phyloP scores from a whole-genome alignment of 192 early-diverging fungal species.

The Entomortierella parvispora region DNA sequence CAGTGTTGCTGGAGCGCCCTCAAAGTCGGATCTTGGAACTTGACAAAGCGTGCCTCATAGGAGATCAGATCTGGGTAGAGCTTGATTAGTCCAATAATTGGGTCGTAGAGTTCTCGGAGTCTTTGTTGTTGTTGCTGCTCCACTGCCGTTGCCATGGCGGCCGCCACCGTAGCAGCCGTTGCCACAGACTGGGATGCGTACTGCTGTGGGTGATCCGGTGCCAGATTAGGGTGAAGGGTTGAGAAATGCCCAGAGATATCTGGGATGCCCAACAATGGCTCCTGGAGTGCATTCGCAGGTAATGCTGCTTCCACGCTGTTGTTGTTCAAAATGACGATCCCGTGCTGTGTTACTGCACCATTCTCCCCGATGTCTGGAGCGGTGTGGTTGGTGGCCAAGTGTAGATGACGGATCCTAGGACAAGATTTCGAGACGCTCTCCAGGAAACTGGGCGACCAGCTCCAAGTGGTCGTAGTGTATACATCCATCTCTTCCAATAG shows the following conservation, averaged over 20 bases:
- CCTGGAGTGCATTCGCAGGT: too few species aligned
- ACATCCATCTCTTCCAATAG: slow-evolving; percentile 23
- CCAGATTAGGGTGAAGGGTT: too few species aligned
- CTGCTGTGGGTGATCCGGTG: too few species aligned
- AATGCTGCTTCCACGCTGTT: too few species aligned
- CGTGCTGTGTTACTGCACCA: background rate
- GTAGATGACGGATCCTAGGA: slow-evolving; percentile 13
- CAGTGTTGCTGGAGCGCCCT: slow-evolving; percentile 11
- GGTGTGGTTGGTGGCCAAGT: slow-evolving; percentile 19
- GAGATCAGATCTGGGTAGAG: slow-evolving; percentile 11
- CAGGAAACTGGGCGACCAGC: slow-evolving; percentile 6
- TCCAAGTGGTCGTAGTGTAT: slow-evolving; percentile 20
- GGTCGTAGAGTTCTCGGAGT: slow-evolving; percentile 4
- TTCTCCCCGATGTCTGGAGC: background rate
- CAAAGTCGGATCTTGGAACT: slow-evolving; percentile 22
- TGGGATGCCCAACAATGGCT: too few species aligned
- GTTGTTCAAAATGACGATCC: slow-evolving; percentile 4
- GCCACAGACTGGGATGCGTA: too few species aligned
- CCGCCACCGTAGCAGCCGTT: too few species aligned
- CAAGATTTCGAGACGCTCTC: slow-evolving; percentile 13
- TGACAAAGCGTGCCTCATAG: slow-evolving; percentile 24
- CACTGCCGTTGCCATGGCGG: too few species aligned
- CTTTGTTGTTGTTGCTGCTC: background rate
- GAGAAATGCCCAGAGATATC: too few species aligned
- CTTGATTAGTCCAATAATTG: slow-evolving; percentile 19